Evolutionary conservation across 108 stramenopile genomes (phyloP).

Genomic region (Cyclotella distinguenda): DNA sequence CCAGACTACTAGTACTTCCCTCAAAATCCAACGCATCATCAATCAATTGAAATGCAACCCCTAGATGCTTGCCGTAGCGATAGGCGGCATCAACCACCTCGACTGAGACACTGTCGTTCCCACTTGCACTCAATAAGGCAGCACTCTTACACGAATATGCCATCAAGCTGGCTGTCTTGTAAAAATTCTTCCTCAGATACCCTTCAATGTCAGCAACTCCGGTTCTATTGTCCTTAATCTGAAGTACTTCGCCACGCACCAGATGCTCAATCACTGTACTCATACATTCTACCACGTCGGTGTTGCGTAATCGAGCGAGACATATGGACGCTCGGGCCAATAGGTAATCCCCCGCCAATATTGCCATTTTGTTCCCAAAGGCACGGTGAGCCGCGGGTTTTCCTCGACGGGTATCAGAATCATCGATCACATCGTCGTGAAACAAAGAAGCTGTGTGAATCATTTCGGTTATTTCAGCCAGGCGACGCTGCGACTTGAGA

Average conservation of each 20-base stretch:
- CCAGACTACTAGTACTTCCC: constrained; percentile 75
- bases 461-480: constrained; percentile 98
- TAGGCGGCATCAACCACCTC: constrained; percentile 77
- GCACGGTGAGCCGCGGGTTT: constrained; percentile 87
- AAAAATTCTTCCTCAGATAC: constrained; percentile 96
- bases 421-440: constrained; percentile 99
- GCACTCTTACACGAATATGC: constrained; percentile 94
- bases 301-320: constrained; percentile 91
- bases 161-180: constrained; percentile 98
- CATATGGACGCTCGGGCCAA: constrained; percentile 92
- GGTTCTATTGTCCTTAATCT: constrained; percentile 70
- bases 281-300: constrained; percentile 95
- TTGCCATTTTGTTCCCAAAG: constrained; percentile 99
- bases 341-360: constrained; percentile 98
- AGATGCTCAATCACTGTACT: constrained; percentile 98
- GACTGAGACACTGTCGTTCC: constrained; percentile 19
- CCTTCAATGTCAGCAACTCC: constrained; percentile 62
- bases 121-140: constrained; percentile 80
- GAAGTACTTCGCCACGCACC: constrained; percentile 97
- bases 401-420: constrained; percentile 92
- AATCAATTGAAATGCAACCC: constrained; percentile 97
- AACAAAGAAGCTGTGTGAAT: constrained; percentile 97
- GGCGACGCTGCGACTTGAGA: constrained; percentile 81
- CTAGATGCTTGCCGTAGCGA: constrained; percentile 95
- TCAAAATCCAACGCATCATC: constrained; percentile 98